phyloP scores from a whole-genome alignment of 192 early-diverging fungal genomes.

The Podila clonocystis region DNA sequence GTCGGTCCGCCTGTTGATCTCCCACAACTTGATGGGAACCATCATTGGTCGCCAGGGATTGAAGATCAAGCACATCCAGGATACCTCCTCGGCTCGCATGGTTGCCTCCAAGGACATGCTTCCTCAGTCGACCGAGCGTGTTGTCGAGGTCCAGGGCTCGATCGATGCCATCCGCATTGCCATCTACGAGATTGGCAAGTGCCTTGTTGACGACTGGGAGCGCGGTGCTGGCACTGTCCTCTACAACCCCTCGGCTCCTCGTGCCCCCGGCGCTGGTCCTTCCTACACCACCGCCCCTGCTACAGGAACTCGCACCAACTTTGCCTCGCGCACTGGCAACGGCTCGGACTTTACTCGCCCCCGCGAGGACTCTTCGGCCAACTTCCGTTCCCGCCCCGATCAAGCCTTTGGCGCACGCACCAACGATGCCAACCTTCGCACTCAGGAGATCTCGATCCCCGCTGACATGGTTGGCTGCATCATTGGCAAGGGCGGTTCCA shows the following conservation, averaged over 20 bases:
- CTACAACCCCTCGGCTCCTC: slow-evolving; percentile 77
- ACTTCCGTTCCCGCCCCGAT: slow-evolving; percentile 22
- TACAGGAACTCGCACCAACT: slow-evolving; percentile 30
- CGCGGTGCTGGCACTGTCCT: slow-evolving; percentile 84
- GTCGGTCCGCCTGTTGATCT: slow-evolving; percentile 88
- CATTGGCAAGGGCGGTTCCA: slow-evolving; percentile 92
- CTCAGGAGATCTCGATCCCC: slow-evolving; percentile 91
- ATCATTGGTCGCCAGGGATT: slow-evolving; percentile 94
- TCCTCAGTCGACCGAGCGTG: slow-evolving; percentile 92
- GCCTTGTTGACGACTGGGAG: slow-evolving; percentile 86
- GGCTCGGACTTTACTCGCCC: slow-evolving; percentile 62
- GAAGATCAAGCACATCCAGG: slow-evolving; percentile 97
- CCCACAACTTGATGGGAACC: slow-evolving; percentile 89
- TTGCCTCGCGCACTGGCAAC: slow-evolving; percentile 64
- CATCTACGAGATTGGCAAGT: slow-evolving; percentile 85
- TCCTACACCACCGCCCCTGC: slow-evolving; percentile 12
- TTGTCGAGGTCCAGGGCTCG: slow-evolving; percentile 88
- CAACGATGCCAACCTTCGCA: slow-evolving; percentile 66
- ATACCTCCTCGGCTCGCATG: slow-evolving; percentile 86
- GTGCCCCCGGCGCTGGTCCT: slow-evolving; percentile 35
- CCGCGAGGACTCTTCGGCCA: neutral
- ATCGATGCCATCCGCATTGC: slow-evolving; percentile 88
- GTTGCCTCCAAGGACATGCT: slow-evolving; percentile 92
- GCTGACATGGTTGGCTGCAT: slow-evolving; percentile 97
- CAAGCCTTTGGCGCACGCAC: slow-evolving; percentile 16